Conservation (phyloP, 305 asterid species). For the Fraxinus greggii region DNA sequence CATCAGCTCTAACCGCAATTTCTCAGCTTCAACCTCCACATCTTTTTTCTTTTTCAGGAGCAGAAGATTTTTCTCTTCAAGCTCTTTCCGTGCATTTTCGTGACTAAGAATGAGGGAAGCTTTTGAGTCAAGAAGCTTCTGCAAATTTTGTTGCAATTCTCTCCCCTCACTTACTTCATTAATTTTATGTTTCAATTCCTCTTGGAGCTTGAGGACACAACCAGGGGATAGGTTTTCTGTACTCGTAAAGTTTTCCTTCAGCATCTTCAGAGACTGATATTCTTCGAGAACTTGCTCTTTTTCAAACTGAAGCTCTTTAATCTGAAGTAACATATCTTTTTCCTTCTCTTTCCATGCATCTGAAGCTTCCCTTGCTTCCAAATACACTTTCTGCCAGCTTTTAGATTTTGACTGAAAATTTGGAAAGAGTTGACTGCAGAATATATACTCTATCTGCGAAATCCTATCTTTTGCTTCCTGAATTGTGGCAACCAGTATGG, state of each 20-base stretch:
- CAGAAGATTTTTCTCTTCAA: conserved; percentile 40
- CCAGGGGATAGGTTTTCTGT: conserved; percentile 38
- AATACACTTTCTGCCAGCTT: conserved; percentile 50
- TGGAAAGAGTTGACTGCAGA: conserved; percentile 77
- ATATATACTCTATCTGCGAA: conserved; percentile 82
- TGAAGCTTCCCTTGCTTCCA: conserved; percentile 68
- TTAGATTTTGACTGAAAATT: conserved; percentile 45
- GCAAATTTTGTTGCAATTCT: conserved; percentile 35
- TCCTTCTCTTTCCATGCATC: conserved; percentile 66
- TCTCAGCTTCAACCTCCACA: conserved; percentile 48
- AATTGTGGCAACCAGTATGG: conserved; percentile 77
- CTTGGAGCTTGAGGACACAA: conserved; percentile 43
- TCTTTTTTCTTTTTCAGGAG: conserved; percentile 40
- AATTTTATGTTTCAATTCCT: conserved; percentile 48
- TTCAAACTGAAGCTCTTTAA: conserved; percentile 50
- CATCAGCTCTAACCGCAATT: conserved; percentile 46
- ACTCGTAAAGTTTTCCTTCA: conserved; percentile 39
- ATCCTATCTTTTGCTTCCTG: conserved; percentile 86
- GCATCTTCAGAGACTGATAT: conserved; percentile 50
- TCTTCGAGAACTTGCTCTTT: conserved; percentile 57
- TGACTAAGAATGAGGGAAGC: conserved; percentile 36
- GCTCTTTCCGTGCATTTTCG: conserved; percentile 40
- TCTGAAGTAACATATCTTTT: conserved; percentile 49
- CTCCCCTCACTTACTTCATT: conserved; percentile 38
- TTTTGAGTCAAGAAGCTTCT: conserved; percentile 41